These are phyloP conservation scores for Suhomyces ambrosiae DNA, from an alignment of 1,139 yeast species.

Conservation along the genomic window DNA sequence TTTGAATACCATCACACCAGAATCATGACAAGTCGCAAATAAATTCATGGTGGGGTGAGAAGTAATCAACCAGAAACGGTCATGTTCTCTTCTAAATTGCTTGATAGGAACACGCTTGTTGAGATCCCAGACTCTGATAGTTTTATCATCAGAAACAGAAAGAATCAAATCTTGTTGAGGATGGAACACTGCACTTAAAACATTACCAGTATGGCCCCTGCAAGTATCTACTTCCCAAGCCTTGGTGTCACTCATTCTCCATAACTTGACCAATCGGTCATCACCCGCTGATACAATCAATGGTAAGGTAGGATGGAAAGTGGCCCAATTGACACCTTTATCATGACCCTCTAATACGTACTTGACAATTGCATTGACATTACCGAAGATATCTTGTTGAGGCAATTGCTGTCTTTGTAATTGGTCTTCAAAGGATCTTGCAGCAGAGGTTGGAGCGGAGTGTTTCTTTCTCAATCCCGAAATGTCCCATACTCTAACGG, in stretches of 20 bases:
- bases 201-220: constrained; percentile 95
- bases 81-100: constrained; percentile 91
- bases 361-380: constrained; percentile 91
- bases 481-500: constrained; percentile 99
- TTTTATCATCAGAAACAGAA: constrained; percentile 94
- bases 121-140: constrained; percentile 97
- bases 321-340: constrained; percentile 97
- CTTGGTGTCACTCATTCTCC: constrained; percentile 98
- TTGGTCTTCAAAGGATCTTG: constrained; percentile 75
- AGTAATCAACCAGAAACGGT: constrained; percentile 91
- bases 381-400: constrained; percentile 92
- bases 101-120: constrained; percentile 92
- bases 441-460: constrained; percentile 70
- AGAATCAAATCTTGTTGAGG: constrained; percentile 91
- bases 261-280: constrained; percentile 89
- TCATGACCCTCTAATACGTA: constrained; percentile 97
- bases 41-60: constrained; percentile 88
- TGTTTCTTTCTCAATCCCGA: constrained; percentile 94
- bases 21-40: constrained; percentile 96
- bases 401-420: constrained; percentile 70
- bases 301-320: constrained; percentile 96
- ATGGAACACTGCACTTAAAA: constrained; percentile 86
- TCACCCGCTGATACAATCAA: constrained; percentile 96
- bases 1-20: constrained; percentile 98
- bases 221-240: constrained; percentile 99